phyloP scores from a whole-genome alignment of 108 stramenopile genomes.

The Nitzschia sp. region DNA sequence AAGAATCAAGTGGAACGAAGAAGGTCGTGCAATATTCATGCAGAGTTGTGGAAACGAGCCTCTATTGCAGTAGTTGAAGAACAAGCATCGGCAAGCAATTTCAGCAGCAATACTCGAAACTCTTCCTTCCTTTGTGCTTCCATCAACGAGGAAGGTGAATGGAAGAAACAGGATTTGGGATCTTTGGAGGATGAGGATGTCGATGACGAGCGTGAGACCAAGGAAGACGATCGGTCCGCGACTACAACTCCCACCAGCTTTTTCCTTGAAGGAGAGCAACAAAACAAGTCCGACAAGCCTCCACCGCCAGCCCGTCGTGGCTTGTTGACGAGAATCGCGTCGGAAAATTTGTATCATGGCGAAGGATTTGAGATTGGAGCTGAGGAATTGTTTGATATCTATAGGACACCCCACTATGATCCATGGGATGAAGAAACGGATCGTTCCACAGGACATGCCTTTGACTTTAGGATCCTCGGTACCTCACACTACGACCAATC shows the following conservation, averaged over 20 bases:
- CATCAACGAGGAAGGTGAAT: background rate
- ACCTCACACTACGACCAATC: constrained; percentile 46
- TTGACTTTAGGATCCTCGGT: constrained; percentile 42
- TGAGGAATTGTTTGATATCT: constrained; percentile 18
- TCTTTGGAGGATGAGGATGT: background rate
- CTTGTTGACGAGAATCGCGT: constrained; percentile 17
- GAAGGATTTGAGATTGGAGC: constrained; percentile 42
- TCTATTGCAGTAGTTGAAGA: background rate
- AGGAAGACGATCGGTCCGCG: background rate
- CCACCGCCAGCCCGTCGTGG: too few relatives aligned
- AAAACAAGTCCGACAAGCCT: background rate
- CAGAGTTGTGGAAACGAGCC: background rate
- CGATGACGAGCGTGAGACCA: background rate
- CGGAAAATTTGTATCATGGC: constrained; percentile 28
- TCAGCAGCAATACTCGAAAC: background rate
- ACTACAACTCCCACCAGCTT: background rate
- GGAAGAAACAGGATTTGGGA: background rate
- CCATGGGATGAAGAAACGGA: constrained; percentile 22
- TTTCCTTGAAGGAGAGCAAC: background rate
- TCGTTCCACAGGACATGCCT: background rate
- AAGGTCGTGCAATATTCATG: background rate
- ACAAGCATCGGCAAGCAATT: background rate
- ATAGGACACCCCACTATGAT: constrained; percentile 10
- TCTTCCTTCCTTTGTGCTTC: background rate
- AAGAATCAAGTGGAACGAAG: background rate